Evolutionary conservation across 1,284 basidiomycete species (phyloP), one percentile per base, ranked within the genome.

Genomic region (Wolfiporia cocos): DNA sequence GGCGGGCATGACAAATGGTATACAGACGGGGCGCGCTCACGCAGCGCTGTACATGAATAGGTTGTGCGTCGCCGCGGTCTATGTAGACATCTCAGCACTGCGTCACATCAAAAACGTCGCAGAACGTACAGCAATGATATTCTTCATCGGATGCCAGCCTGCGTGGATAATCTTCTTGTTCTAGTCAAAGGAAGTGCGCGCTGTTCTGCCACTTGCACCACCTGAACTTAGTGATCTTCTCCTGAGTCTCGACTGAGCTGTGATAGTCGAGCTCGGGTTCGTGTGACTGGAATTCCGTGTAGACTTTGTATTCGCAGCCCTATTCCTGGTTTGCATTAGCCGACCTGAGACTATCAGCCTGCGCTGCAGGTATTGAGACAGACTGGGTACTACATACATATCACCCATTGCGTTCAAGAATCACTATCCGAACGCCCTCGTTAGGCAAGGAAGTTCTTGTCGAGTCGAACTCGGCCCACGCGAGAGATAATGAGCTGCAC

Each of bases 221-320:
- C 65, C 94, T 92, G 77, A 99, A 99, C 79, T 97, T 92, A 76
- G 99, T 99, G 76, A 99, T 99, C 85, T 99, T 99, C 75, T 99
- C 96, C 69, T 99, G 96, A 65, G 99, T 99, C 76, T 99, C 96
- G 54, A 99, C 76, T 23, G 92, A 96, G 74, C 99, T 99, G 64
- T 99, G 84, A 66, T 99, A 99, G 74, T 99, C 96, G 66, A 99
- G 99, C 66, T 99, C 96, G 46, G 96, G 96, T 66, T 99, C 96
- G 66, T 99, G 96, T 34, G 92, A 96, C 74, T 99, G 96, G 64
- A 99, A 96, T 68, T 99, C 96, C 48, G 96, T 99, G 68, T 99
- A 98, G 68, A 99, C 99, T 69, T 98, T 98, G 82, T 99, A 99
- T 70, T 99, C 96, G 74, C 96, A 99, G 48, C 93, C 93, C 67